Evolutionary conservation across 176 grass and related monocot species (phyloP).

Genomic region (Aegilops tauschii): DNA sequence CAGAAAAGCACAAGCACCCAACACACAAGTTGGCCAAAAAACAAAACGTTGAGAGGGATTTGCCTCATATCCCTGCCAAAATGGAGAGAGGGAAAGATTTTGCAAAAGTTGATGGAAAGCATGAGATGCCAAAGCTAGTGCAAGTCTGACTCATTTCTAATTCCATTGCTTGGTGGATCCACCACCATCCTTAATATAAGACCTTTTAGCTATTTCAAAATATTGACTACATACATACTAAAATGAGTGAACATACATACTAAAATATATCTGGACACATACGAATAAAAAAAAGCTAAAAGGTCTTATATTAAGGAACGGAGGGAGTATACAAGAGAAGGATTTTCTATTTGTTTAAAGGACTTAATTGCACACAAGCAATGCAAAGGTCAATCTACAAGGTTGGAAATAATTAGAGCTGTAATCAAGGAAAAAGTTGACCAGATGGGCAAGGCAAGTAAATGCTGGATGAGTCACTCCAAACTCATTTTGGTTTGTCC

Average conservation of each 20-base stretch:
- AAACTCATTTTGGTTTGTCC: constrained; percentile 24
- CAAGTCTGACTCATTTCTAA: constrained; percentile 52
- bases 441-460: constrained; percentile 10
- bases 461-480: constrained; percentile 36
- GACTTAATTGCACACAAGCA: constrained; percentile 24
- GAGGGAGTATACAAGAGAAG: not conserved
- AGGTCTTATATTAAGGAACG: too few relatives aligned
- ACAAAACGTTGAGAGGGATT: constrained; percentile 19
- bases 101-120: constrained; percentile 35
- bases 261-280: too few relatives aligned
- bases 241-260: too few relatives aligned
- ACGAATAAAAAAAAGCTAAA: too few relatives aligned
- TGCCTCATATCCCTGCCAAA: constrained; percentile 25
- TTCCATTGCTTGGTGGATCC: constrained; percentile 34
- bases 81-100: constrained; percentile 1
- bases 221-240: too few relatives aligned
- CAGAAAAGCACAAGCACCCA: constrained; percentile 52
- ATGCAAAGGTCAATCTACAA: constrained; percentile 16
- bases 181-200: constrained; percentile 21
- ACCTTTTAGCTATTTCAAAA: too few relatives aligned
- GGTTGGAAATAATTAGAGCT: not conserved
- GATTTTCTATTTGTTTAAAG: not conserved
- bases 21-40: constrained; percentile 15
- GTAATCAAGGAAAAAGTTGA: constrained; percentile 17
- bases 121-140: constrained; percentile 64